phyloP scores from a whole-genome alignment of 306 rosid genomes.

The Malus sieversii region DNA sequence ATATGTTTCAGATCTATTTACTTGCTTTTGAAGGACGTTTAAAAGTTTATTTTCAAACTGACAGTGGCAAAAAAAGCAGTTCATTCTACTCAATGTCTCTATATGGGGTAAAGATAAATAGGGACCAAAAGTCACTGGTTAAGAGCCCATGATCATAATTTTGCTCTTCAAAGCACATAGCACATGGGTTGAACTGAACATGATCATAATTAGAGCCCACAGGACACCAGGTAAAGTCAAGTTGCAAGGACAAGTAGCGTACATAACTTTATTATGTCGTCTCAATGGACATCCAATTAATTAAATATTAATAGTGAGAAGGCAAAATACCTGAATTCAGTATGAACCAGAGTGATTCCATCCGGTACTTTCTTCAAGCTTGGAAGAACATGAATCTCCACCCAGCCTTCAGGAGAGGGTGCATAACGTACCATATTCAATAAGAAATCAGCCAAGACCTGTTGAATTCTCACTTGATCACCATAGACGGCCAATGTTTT shows the following conservation, averaged over 20 bases:
- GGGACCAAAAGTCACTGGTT: too few relatives aligned
- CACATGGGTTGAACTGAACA: not conserved
- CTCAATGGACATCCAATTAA: not conserved
- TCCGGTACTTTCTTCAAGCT: conserved; percentile 60
- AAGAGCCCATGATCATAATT: not conserved
- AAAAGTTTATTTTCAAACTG: too few relatives aligned
- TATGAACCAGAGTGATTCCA: conserved; percentile 47
- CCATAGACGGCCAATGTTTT: conserved; percentile 85
- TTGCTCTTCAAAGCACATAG: not conserved
- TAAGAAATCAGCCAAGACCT: conserved; percentile 85
- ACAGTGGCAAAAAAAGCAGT: too few relatives aligned
- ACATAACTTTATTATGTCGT: not conserved
- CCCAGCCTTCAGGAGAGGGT: conserved; percentile 94
- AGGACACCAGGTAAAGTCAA: not conserved
- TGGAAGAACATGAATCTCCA: conserved; percentile 81
- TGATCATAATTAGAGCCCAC: not conserved
- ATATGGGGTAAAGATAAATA: too few relatives aligned
- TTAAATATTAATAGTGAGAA: not conserved
- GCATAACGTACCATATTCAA: conserved; percentile 86
- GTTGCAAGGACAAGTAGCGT: not conserved
- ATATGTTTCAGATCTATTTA: too few relatives aligned
- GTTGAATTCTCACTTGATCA: conserved; percentile 90
- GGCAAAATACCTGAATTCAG: conserved; percentile 76
- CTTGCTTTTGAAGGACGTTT: too few relatives aligned
- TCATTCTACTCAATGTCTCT: too few relatives aligned